These are phyloP conservation scores for Neurospora tetraspora DNA, from an alignment of 495 filamentous ascomycete genomes.

Conservation along the genomic window DNA sequence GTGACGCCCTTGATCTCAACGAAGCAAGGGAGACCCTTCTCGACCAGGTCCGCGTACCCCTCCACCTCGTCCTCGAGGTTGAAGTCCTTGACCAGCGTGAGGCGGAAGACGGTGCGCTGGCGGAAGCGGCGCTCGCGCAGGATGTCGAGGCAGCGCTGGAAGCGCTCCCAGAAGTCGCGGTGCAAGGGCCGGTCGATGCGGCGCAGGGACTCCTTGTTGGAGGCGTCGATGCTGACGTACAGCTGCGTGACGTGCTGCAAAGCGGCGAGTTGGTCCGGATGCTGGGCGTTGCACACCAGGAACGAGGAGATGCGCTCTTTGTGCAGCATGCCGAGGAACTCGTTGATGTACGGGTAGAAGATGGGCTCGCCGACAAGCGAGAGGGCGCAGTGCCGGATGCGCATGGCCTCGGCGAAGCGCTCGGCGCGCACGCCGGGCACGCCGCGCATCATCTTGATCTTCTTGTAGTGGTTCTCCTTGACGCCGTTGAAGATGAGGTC, in stretches of 20 bases:
- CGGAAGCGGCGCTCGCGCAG: constrained; percentile 66
- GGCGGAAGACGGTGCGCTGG: constrained; percentile 88
- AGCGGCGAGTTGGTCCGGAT: constrained; percentile 78
- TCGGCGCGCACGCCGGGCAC: constrained; percentile 88
- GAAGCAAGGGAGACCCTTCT: constrained; percentile 75
- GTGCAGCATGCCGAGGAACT: constrained; percentile 74
- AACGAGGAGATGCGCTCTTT: constrained; percentile 81
- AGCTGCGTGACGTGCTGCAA: constrained; percentile 81
- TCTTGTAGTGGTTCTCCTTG: constrained; percentile 85
- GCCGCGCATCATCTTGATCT: constrained; percentile 93
- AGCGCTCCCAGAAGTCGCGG: constrained; percentile 95
- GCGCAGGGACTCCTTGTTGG: constrained; percentile 76
- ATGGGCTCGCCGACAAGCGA: constrained; percentile 91
- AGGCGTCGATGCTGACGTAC: constrained; percentile 92
- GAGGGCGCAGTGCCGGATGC: constrained; percentile 84
- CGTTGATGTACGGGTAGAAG: constrained; percentile 96
- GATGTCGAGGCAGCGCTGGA: constrained; percentile 83
- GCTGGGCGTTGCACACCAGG: constrained; percentile 96
- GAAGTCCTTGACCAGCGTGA: constrained; percentile 92
- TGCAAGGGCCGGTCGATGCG: constrained; percentile 87
- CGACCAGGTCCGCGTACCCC: constrained; percentile 84
- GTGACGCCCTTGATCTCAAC: constrained; percentile 95
- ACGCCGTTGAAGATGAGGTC: constrained; percentile 82
- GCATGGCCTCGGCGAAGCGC: constrained; percentile 85
- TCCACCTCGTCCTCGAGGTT: constrained; percentile 88